Percentiles rank a stretch among this genome's conserved stretches.
These are phyloP conservation scores for Gardenia jasminoides DNA, from an alignment of 257 asterid genomes.

Conservation along the genomic window DNA sequence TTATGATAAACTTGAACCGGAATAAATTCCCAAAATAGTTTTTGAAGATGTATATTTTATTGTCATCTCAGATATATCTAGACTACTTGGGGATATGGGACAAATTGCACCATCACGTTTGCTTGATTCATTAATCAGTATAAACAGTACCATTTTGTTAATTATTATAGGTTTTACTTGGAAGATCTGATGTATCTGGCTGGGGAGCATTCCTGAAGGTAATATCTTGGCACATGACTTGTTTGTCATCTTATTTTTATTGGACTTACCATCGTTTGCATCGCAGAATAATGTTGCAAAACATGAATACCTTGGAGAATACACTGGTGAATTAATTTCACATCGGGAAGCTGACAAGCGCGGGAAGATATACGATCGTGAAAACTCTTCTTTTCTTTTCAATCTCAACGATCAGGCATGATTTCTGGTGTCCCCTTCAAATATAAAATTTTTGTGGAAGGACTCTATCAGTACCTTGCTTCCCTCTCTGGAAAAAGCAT, in stretches of 20 bases:
- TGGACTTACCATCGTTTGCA: slow-evolving; percentile 22
- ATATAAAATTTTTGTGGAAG: neutral
- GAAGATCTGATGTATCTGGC: slow-evolving; percentile 92
- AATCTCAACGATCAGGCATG: slow-evolving; percentile 87
- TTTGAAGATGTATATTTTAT: neutral
- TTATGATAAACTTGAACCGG: neutral
- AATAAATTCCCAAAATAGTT: neutral
- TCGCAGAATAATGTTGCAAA: slow-evolving; percentile 84
- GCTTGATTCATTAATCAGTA: neutral
- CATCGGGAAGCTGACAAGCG: slow-evolving; percentile 99
- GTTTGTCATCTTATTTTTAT: neutral
- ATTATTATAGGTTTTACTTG: slow-evolving; percentile 68
- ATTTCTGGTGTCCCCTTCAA: slow-evolving; percentile 3
- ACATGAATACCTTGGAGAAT: slow-evolving; percentile 95
- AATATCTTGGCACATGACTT: slow-evolving; percentile 23
- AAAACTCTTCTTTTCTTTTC: slow-evolving; percentile 87
- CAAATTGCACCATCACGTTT: neutral
- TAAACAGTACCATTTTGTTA: neutral
- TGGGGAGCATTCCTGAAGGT: slow-evolving; percentile 99
- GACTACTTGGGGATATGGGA: slow-evolving; percentile 2
- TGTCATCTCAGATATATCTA: neutral
- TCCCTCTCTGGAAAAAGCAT: neutral
- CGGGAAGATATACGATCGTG: slow-evolving; percentile 95
- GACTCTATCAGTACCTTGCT: neutral
- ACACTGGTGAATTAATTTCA: slow-evolving; percentile 92